Percentiles rank a stretch among this genome's conserved stretches.
These are phyloP conservation scores for Rhodotorula sp. DNA, from an alignment of 1,284 basidiomycete genomes.

Conservation along the genomic window DNA sequence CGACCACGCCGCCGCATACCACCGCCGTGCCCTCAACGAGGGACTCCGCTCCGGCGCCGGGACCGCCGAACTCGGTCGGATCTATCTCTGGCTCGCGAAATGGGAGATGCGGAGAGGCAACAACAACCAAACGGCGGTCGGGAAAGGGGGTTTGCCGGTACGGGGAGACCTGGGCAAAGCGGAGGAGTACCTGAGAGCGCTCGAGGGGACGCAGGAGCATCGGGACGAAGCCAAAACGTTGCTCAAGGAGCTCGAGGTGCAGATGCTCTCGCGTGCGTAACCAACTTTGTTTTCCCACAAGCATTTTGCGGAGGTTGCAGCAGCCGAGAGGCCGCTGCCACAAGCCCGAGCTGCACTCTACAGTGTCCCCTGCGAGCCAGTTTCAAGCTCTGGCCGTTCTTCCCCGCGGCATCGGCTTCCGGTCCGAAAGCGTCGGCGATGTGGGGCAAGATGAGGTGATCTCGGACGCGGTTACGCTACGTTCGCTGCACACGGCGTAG, in stretches of 20 bases:
- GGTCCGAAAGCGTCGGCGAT: background rate
- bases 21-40: constrained; percentile 35
- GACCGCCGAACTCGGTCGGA: constrained; percentile 25
- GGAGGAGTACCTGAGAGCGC: constrained; percentile 29
- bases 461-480: no score
- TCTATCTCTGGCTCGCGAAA: constrained; percentile 36
- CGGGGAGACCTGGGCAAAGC: constrained; percentile 37
- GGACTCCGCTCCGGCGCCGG: constrained; percentile 26
- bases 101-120: constrained; percentile 39
- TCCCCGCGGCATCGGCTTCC: background rate
- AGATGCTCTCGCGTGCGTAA: constrained; percentile 31
- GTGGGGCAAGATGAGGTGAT: background rate
- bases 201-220: constrained; percentile 28
- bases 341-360: background rate
- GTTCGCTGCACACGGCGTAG: no score
- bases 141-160: background rate
- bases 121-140: constrained; percentile 7
- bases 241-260: constrained; percentile 29
- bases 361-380: background rate
- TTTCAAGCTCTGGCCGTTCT: background rate
- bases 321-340: background rate
- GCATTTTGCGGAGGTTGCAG: background rate
- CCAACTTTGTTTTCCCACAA: background rate
- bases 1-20: constrained; percentile 55
- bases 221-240: constrained; percentile 35